A percentile compares a stretch with the other conserved stretches of the same genome.
phyloP scores from a whole-genome alignment of 805 yeast species.

The Nakazawaea ernobii region DNA sequence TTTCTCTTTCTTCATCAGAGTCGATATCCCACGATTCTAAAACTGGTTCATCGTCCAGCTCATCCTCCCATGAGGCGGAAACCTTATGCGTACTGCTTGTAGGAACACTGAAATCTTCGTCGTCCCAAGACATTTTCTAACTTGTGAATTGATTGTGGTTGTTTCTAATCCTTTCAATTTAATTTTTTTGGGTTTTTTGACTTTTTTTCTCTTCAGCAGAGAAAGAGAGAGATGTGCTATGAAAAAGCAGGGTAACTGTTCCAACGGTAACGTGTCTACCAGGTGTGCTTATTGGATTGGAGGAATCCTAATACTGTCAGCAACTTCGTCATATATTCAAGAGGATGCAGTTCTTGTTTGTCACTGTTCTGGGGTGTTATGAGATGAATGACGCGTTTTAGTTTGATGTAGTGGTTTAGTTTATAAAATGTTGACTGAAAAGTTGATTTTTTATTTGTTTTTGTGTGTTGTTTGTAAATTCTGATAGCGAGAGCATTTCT shows the following conservation, averaged over 20 bases:
- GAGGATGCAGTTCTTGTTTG: background rate
- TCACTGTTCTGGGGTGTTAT: no score
- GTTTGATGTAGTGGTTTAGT: background rate
- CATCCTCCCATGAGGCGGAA: conserved; percentile 79
- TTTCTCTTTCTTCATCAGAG: conserved; percentile 59
- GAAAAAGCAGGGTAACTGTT: background rate
- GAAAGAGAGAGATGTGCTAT: background rate
- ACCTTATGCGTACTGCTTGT: conserved; percentile 42
- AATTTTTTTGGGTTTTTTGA: no score
- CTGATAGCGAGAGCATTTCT: background rate
- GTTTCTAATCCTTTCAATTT: background rate
- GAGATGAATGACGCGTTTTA: no score
- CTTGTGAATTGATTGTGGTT: background rate
- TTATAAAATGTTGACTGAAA: no score
- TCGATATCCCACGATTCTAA: conserved; percentile 88
- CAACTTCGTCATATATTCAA: background rate
- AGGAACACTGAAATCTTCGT: conserved; percentile 82
- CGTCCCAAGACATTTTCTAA: conserved; percentile 42
- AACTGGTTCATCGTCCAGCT: conserved; percentile 67
- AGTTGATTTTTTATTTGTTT: background rate
- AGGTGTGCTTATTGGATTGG: background rate
- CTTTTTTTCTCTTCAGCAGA: background rate
- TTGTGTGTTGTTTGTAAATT: background rate
- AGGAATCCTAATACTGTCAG: background rate
- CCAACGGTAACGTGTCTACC: background rate